These are phyloP conservation scores for Decorospora gaudefroyi DNA, from an alignment of 2,329 filamentous ascomycete species.

Conservation along the genomic window DNA sequence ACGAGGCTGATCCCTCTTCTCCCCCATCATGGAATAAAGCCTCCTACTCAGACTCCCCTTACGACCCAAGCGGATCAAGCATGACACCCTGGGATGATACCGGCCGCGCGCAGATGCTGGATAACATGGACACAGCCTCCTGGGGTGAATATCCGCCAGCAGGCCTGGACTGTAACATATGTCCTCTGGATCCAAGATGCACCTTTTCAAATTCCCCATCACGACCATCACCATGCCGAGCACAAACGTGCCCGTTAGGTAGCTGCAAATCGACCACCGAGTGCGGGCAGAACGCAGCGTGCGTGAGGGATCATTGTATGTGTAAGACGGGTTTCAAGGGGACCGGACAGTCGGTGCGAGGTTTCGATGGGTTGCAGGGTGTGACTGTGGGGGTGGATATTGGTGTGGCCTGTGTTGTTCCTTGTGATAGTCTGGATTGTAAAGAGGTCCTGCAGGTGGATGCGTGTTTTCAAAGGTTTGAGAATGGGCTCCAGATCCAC, in stretches of 20 bases:
- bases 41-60: constrained; percentile 15
- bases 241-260: neutral
- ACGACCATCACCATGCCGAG: too few relatives aligned
- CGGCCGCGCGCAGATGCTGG: constrained; percentile 19
- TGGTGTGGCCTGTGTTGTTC: constrained; percentile 10
- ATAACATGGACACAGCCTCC: constrained; percentile 5
- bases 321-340: constrained; percentile 16
- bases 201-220: too few relatives aligned
- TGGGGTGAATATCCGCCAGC: constrained; percentile 13
- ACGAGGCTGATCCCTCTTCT: constrained; percentile 2
- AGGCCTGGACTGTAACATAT: constrained; percentile 18
- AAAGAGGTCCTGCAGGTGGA: constrained; percentile 14
- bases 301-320: constrained; percentile 5
- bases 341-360: neutral
- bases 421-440: constrained; percentile 16
- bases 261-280: neutral
- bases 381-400: constrained; percentile 18
- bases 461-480: constrained; percentile 10
- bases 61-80: constrained; percentile 9
- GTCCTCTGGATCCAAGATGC: constrained; percentile 12
- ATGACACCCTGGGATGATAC: constrained; percentile 21
- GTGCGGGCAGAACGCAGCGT: constrained; percentile 5
- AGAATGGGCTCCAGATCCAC: too few relatives aligned
- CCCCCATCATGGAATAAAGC: constrained; percentile 13
- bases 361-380: constrained; percentile 6